Evolutionary conservation across 257 asterid genomes (phyloP), one percentile per base, ranked within the genome.

Genomic region (Asclepias syriaca): DNA sequence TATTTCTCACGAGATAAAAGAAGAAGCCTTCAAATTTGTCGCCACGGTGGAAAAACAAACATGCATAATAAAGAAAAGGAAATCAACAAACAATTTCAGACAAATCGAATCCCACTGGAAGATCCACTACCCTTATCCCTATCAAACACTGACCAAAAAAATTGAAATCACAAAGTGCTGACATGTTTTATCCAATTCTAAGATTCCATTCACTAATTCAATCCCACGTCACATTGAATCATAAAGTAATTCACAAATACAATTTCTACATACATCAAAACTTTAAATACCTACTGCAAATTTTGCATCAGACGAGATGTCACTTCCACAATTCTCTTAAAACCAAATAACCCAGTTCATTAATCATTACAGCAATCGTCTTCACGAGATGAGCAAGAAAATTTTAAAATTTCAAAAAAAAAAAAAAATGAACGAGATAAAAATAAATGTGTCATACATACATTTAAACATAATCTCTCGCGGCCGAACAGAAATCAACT

Each of bases 401-500:
- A 65, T 2, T 58, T 10, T 14, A 27, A 56, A 18, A 71, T 45
- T 1, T 39, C 39, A 37, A 37, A 64, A 45, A 34, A 15, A 4
- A 32, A 12, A 27, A 10, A 15, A 0, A 14, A 50, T 24, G 37
- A 60, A 60, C 6, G 29, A 29, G 45, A 61, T 61, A 14, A n/a
- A 27, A 66, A 61, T 12, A 27, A 66, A 61, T 12, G 55, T 50
- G 16, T 50, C 11, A 40, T 7, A 3, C 32, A 4, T 71, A 87
- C 96, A 81, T 84, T 85, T 94, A 74, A 87, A 89, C 73, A 63
- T 82, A 82, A 89, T 94, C 59, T 89, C 92, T 54, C 85, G 88
- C 1, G 94, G 96, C 21, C 80, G 80, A 64, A 89, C 84, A 77
- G 86, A 81, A 60, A 89, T 84, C 80, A 92, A 82, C 72, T 78